phyloP scores from a whole-genome alignment of 768 basidiomycete species.

The Termitomyces sp. region DNA sequence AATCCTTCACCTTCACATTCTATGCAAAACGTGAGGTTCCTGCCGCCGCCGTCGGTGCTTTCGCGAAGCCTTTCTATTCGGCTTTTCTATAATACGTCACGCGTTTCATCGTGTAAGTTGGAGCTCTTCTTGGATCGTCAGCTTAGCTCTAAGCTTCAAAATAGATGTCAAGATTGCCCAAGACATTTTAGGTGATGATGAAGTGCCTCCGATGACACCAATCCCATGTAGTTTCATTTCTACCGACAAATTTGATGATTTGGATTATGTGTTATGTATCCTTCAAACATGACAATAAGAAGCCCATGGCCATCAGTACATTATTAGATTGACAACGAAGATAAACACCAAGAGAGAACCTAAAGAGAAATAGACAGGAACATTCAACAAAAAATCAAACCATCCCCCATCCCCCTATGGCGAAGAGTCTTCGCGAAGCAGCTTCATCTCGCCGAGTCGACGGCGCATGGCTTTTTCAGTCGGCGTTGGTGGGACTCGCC shows the following conservation, averaged over 20 bases:
- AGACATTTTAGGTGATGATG: constrained; percentile 23
- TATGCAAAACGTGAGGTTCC: neutral
- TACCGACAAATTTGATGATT: constrained; percentile 34
- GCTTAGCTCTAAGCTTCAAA: neutral
- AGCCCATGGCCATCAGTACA: constrained; percentile 4
- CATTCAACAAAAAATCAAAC: constrained; percentile 3
- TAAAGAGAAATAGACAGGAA: constrained; percentile 3
- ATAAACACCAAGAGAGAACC: neutral
- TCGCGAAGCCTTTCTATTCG: constrained; percentile 33
- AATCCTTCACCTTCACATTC: constrained; percentile 5
- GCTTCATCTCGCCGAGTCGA: constrained; percentile 73
- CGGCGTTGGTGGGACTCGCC: constrained; percentile 82
- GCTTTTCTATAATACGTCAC: constrained; percentile 36
- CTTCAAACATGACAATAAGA: constrained; percentile 22
- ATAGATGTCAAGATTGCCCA: constrained; percentile 19
- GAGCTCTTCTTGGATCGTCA: neutral
- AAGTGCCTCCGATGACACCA: constrained; percentile 33
- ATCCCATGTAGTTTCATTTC: constrained; percentile 53
- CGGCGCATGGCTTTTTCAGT: constrained; percentile 89
- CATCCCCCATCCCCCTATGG: constrained; percentile 22
- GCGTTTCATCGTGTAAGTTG: constrained; percentile 24
- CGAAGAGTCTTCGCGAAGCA: constrained; percentile 57
- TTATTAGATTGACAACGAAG: neutral
- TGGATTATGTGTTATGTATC: constrained; percentile 55
- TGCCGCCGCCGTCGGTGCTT: neutral